Percentiles rank a stretch among this genome's conserved stretches.
Evolutionary conservation across 306 rosid genomes (phyloP).

Genomic region (Betula pendula): DNA sequence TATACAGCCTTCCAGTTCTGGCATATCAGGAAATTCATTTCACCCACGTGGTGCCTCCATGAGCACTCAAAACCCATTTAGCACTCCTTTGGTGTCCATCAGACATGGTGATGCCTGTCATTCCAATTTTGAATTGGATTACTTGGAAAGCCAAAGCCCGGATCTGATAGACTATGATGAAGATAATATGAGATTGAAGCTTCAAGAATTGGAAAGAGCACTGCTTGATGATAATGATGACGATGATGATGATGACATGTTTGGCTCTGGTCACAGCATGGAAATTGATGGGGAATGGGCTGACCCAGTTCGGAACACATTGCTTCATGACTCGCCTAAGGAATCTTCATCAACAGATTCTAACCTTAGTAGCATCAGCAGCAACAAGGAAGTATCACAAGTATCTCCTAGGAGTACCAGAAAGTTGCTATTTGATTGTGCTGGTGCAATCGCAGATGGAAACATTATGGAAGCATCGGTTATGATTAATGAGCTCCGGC

Average conservation of each 20-base stretch:
- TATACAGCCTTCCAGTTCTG: slow-evolving; percentile 50
- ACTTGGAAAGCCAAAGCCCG: slow-evolving; percentile 57
- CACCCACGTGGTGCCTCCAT: slow-evolving; percentile 42
- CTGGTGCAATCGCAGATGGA: slow-evolving; percentile 73
- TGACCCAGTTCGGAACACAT: slow-evolving; percentile 47
- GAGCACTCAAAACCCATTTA: slow-evolving; percentile 41
- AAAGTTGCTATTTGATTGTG: slow-evolving; percentile 75
- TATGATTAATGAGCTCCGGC: slow-evolving; percentile 70
- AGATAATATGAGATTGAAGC: slow-evolving; percentile 65
- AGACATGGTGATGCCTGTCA: slow-evolving; percentile 41
- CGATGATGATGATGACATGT: slow-evolving; percentile 50
- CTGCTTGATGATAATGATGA: slow-evolving; percentile 69
- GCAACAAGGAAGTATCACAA: slow-evolving; percentile 50
- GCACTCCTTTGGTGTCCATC: slow-evolving; percentile 30
- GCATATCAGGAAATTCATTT: slow-evolving; percentile 55
- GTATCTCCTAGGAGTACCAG: slow-evolving; percentile 52
- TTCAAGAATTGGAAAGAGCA: slow-evolving; percentile 85
- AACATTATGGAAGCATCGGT: slow-evolving; percentile 53
- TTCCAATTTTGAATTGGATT: slow-evolving; percentile 48
- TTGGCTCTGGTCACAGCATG: slow-evolving; percentile 56
- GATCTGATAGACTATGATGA: slow-evolving; percentile 48
- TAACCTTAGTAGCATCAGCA: slow-evolving; percentile 56
- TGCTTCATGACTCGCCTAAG: slow-evolving; percentile 69
- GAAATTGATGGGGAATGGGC: slow-evolving; percentile 83
- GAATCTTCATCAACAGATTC: slow-evolving; percentile 73